Conservation (phyloP, 192 early-diverging fungal species). For the Paraglomus brasilianum region DNA sequence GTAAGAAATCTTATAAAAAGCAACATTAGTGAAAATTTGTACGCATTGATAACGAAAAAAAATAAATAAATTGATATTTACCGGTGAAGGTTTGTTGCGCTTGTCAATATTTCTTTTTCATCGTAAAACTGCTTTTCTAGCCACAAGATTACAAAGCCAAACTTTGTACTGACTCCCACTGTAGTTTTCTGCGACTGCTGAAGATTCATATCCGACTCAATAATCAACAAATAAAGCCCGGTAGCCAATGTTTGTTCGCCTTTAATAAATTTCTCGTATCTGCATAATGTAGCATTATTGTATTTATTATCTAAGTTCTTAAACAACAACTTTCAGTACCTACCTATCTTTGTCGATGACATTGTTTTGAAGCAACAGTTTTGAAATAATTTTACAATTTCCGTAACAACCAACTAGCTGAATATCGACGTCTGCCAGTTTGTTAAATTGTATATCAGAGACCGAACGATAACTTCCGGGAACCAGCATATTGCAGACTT, state of each 20-base stretch:
- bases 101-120: no score
- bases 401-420: slow-evolving; percentile 18
- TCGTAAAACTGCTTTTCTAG: no score
- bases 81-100: no score
- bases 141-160: no score
- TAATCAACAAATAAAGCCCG: slow-evolving; percentile 9
- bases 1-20: no score
- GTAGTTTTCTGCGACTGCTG: no score
- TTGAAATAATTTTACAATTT: not conserved
- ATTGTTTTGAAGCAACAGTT: not conserved
- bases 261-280: slow-evolving; percentile 1
- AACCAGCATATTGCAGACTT: slow-evolving; percentile 4
- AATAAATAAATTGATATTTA: no score
- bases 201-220: not conserved
- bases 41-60: no score
- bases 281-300: not conserved
- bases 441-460: slow-evolving; percentile 3
- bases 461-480: slow-evolving; percentile 1
- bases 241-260: not conserved
- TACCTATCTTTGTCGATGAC: not conserved
- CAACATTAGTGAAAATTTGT: no score
- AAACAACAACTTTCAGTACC: not conserved
- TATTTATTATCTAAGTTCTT: not conserved
- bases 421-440: not conserved
- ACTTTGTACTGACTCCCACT: no score